Conservation (phyloP, 2,329 filamentous ascomycete species). For the Colletotrichum musicola region DNA sequence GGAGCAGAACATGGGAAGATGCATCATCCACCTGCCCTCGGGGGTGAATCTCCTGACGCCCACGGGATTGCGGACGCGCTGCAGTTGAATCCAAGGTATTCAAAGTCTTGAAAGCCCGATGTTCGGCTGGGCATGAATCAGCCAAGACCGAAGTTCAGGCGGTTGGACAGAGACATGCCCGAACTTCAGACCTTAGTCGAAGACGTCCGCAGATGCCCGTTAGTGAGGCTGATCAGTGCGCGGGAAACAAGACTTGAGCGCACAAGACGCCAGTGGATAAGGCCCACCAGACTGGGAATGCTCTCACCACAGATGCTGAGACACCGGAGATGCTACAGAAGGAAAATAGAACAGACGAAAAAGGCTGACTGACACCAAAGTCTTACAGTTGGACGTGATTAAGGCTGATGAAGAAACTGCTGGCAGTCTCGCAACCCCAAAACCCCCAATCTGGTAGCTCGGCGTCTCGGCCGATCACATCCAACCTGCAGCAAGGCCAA, state of each 20-base stretch:
- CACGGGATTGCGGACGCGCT: neutral
- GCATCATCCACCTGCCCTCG: constrained; percentile 5
- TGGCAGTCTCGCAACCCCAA: constrained; percentile 11
- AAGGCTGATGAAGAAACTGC: constrained; percentile 32
- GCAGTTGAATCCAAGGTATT: neutral
- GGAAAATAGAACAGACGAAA: neutral
- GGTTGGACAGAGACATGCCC: constrained; percentile 24
- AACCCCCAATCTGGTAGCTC: neutral
- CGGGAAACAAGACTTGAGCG: neutral
- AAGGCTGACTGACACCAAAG: constrained; percentile 11
- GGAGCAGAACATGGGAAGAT: neutral
- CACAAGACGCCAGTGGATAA: neutral
- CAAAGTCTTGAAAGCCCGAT: constrained; percentile 6
- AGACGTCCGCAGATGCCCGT: constrained; percentile 23
- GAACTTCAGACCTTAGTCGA: constrained; percentile 20
- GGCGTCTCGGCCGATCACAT: constrained; percentile 4
- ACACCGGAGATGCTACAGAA: constrained; percentile 21
- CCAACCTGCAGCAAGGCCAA: constrained; percentile 20
- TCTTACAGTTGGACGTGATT: constrained; percentile 13
- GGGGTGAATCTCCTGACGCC: neutral
- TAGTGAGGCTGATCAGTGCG: constrained; percentile 16
- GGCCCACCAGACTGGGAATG: constrained; percentile 6
- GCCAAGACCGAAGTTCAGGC: constrained; percentile 34
- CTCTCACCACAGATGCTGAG: constrained; percentile 12
- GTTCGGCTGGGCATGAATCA: constrained; percentile 19